A percentile compares a stretch with the other conserved stretches of the same genome.
Evolutionary conservation across 208 protist species (phyloP).

Genomic region (Trichomonas vaginalis): DNA sequence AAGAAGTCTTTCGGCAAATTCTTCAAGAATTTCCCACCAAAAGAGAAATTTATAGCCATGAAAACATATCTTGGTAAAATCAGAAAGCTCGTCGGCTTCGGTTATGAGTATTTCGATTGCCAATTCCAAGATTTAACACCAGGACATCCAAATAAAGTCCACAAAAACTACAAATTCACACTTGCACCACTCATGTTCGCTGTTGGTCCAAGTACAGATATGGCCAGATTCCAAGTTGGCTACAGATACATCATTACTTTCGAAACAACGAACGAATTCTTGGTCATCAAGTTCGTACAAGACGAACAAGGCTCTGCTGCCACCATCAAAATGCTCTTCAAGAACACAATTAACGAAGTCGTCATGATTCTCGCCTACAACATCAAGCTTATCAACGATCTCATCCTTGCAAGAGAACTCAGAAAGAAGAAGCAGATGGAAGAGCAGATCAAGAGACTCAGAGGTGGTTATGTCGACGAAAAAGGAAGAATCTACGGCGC

Average conservation of each 20-base stretch:
- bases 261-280: neutral
- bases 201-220: too few species aligned
- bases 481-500: neutral
- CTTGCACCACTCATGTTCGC: too few species aligned
- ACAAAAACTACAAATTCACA: too few species aligned
- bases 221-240: too few species aligned
- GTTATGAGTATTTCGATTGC: neutral
- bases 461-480: neutral
- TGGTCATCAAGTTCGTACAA: neutral
- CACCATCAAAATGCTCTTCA: neutral
- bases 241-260: neutral
- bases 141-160: too few species aligned
- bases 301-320: too few species aligned
- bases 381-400: constrained; percentile 8
- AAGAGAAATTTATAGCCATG: neutral
- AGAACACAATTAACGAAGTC: neutral
- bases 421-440: neutral
- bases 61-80: neutral
- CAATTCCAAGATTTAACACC: too few species aligned
- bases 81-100: neutral
- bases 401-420: neutral
- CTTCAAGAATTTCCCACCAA: neutral
- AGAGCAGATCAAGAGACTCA: neutral
- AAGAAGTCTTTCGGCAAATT: neutral
- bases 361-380: neutral